Evolutionary conservation across 768 basidiomycete species (phyloP), one percentile per base, ranked within the genome.

Genomic region (Agaricus sinodeliciosus): DNA sequence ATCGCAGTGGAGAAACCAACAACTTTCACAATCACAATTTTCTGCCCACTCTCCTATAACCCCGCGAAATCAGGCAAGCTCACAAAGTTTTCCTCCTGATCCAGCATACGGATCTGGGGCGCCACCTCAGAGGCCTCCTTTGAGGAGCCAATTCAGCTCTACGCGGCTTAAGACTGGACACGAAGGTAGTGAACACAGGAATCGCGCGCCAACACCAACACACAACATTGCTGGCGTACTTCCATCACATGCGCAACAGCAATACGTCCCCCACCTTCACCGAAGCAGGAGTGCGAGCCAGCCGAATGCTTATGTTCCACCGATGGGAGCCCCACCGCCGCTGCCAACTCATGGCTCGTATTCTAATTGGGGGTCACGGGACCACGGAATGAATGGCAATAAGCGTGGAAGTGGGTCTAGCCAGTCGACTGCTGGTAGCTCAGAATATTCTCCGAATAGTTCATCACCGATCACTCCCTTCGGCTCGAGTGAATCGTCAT

Each of bases 401-500:
- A 91, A 91, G 67, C 81, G 90, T 35, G 90, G 87, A 28, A 92
- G 90, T 58, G 85, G 87, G 11, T 90, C 87, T 35, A 92, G 90
- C 60, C 82, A 89, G 64, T 89, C 87, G 11, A 90, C 89, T 9
- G 82, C 78, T 8, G 85, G 80, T 59, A 89, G 85, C 65, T 90
- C 89, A 11, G 87, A 90, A 60, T 89, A 87, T 58, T 91, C 90
- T 42, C 87, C 89, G 16, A 86, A 89, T 59, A 86, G 84, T 57
- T 84, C 84, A 13, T 90, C 88, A n/a, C 90, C 90, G 0, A 81
- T 91, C 63, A 92, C 90, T 22, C 90, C 90, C 15, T 92, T 87
- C 63, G 90, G 89, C n/a, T 91, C 90, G 37, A 90, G 84, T 67
- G 90, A 92, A 58, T 87, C 86, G 25, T 90, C 87, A 8, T 67